These are phyloP conservation scores for Osmanthus fragrans DNA, from an alignment of 257 asterid genomes.

Conservation along the genomic window DNA sequence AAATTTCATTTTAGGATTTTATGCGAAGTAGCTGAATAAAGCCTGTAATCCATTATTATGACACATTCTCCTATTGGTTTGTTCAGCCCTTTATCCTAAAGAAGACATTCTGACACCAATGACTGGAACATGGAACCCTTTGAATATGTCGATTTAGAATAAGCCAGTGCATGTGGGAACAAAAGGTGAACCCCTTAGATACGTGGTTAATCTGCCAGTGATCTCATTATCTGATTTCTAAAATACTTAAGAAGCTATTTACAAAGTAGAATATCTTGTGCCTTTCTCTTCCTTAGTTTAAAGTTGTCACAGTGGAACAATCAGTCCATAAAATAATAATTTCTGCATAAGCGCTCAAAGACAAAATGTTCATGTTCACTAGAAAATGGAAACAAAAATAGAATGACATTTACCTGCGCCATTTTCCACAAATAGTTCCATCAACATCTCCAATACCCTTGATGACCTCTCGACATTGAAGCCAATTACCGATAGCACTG, in stretches of 20 bases:
- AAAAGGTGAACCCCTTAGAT: neutral
- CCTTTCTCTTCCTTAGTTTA: slow-evolving; percentile 11
- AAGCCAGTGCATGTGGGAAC: neutral
- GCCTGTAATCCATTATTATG: neutral
- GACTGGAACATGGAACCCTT: neutral
- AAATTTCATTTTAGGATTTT: neutral
- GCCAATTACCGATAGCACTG: slow-evolving; percentile 80
- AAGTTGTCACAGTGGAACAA: neutral
- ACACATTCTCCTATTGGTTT: neutral
- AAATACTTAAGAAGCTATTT: neutral
- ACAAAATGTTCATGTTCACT: neutral
- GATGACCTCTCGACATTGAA: slow-evolving; percentile 71
- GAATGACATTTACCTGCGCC: slow-evolving; percentile 71
- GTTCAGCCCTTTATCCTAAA: neutral
- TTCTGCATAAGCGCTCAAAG: slow-evolving; percentile 5
- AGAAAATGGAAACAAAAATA: slow-evolving; percentile 4
- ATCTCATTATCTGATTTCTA: neutral
- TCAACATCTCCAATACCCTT: slow-evolving; percentile 58
- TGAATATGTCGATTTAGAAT: neutral
- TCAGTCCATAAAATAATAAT: neutral
- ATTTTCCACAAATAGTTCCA: slow-evolving; percentile 74
- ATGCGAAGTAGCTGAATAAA: neutral
- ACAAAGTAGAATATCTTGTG: slow-evolving; percentile 3
- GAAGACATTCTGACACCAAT: neutral
- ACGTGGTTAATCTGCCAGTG: neutral